phyloP scores from a whole-genome alignment of 768 basidiomycete species.

The Trametes villosa region DNA sequence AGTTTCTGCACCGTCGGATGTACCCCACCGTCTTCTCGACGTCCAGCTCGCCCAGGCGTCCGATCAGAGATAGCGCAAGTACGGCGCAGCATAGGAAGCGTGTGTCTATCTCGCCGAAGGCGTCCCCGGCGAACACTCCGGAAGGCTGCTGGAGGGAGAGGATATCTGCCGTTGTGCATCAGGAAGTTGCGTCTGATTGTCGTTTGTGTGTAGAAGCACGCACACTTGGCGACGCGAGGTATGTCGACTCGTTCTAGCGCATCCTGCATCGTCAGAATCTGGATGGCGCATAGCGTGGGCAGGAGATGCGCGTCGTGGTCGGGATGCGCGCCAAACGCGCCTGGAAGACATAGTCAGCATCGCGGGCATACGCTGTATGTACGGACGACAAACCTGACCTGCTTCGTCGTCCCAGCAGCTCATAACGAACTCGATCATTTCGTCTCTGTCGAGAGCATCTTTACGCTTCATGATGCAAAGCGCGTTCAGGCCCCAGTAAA shows the following conservation, averaged over 20 bases:
- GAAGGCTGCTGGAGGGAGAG: conserved; percentile 82
- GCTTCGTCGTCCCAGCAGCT: conserved; percentile 94
- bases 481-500: conserved; percentile 96
- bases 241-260: conserved; percentile 74
- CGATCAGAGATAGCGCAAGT: conserved; percentile 79
- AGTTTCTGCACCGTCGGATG: conserved; percentile 81
- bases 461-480: conserved; percentile 77
- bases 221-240: conserved; percentile 76
- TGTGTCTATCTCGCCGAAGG: conserved; percentile 91
- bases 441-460: conserved; percentile 80
- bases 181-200: background rate
- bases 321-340: conserved; percentile 91
- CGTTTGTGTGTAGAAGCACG: conserved; percentile 30
- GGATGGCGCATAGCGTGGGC: conserved; percentile 88
- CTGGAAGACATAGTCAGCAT: conserved; percentile 44
- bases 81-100: conserved; percentile 92
- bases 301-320: conserved; percentile 91
- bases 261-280: conserved; percentile 86
- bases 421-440: conserved; percentile 89
- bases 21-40: conserved; percentile 69
- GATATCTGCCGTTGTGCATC: conserved; percentile 58
- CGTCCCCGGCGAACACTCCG: conserved; percentile 89
- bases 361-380: background rate
- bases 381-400: conserved; percentile 49
- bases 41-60: conserved; percentile 70